Evolutionary conservation across 1,284 basidiomycete species (phyloP).

Genomic region (Grifola frondosa): DNA sequence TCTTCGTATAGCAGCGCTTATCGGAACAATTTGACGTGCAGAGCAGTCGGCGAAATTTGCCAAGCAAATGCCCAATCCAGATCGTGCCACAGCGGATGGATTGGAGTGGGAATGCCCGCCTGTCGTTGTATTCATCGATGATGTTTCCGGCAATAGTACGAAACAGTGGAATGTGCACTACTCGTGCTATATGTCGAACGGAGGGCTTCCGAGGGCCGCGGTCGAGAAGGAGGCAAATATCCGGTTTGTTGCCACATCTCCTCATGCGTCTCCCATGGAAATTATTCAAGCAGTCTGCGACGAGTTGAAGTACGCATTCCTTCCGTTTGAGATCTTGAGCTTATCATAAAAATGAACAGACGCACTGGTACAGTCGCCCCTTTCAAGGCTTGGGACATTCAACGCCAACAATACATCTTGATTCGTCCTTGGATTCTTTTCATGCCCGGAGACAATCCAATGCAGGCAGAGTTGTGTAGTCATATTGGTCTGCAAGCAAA

Average conservation of each 20-base stretch:
- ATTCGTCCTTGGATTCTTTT: conserved; percentile 26
- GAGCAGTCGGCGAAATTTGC: background rate
- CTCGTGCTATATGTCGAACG: conserved; percentile 15
- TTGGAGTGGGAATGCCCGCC: conserved; percentile 7
- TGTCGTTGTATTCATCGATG: conserved; percentile 16
- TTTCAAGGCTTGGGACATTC: conserved; percentile 24
- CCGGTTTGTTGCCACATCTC: conserved; percentile 11
- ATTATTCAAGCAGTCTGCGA: conserved; percentile 9
- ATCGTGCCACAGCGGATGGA: conserved; percentile 1
- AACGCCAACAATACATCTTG: conserved; percentile 21
- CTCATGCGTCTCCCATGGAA: conserved; percentile 16
- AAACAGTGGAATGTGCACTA: conserved; percentile 20
- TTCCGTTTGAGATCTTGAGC: background rate
- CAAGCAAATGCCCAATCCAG: conserved; percentile 2
- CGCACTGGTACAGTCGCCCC: background rate
- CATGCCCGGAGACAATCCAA: conserved; percentile 34
- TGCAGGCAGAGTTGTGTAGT: conserved; percentile 36
- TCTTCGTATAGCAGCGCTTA: background rate
- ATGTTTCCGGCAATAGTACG: conserved; percentile 14
- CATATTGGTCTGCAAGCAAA: conserved; percentile 30
- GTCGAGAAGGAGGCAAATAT: conserved; percentile 7
- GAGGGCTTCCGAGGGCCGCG: conserved; percentile 1
- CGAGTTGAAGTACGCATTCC: background rate
- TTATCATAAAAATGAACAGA: too few relatives aligned
- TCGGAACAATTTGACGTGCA: background rate